Evolutionary conservation across 805 yeast species (phyloP), one percentile per base, ranked within the genome.

Genomic region (Candida fluviatilis): DNA sequence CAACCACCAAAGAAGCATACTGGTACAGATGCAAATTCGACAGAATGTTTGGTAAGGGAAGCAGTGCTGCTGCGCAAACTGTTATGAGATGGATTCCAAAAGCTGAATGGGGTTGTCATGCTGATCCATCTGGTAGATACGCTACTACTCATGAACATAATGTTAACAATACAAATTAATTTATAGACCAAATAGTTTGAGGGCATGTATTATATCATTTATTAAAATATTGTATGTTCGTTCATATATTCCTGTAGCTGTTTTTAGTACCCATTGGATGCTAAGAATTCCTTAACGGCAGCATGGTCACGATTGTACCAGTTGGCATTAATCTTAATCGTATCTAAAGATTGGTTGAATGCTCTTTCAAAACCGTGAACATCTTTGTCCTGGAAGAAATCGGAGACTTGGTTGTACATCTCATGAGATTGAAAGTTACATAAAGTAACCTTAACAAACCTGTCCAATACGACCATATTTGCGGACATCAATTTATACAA

Each of bases 31-130:
- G 84, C 60, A 86, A 89, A 76, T 93, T 93, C 56, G 99, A 93
- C 67, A 95, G 85, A 56, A 69, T 87, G 54, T 93, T 89, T 84
- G 49, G 56, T 36, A 85, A 90, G 45, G 81, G 82, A 54, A 75
- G 80, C 66, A 50, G 53, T 37, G 93, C 96, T 49, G 99, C 95
- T 48, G 97, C 96, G 42, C 71, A 80, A 29, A 93, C 99, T 14
- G 99, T 93, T 43, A 89, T 87, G 97, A 84, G 99, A 77, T 93
- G 99, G 99, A 70, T 93, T 67, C 99, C 99, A 62, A 93, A 93
- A 77, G 98, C 98, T 47, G 99, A 93, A 66, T 93, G 99, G 99
- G 99, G 99, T 51, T 93, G 99, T 71, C 89, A 90, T 58, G 96
- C 83, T 55, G 99, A 93, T 68, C 99, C 99, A 38, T 85, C 96